phyloP scores from a whole-genome alignment of 202 grass and related monocot genomes.

The Elaeis oleifera region DNA sequence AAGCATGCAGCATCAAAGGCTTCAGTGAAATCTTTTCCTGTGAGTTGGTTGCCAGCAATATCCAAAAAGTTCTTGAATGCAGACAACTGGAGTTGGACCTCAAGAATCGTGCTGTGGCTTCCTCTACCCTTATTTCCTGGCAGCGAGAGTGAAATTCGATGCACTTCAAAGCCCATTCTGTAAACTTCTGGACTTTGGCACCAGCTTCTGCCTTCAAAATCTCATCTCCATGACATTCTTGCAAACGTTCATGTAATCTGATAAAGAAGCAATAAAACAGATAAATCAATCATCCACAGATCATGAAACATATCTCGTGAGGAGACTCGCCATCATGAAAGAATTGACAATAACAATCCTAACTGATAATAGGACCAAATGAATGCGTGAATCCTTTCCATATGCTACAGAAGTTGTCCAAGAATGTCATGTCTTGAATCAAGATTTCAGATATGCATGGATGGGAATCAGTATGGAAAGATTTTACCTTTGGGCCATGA shows the following conservation, averaged over 20 bases:
- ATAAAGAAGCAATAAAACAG: conserved; percentile 9
- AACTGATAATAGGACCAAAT: not conserved
- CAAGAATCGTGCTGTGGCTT: conserved; percentile 63
- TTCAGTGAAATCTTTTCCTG: conserved; percentile 93
- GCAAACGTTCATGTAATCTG: conserved; percentile 78
- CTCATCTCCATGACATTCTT: conserved; percentile 92
- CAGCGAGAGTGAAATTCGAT: conserved; percentile 60
- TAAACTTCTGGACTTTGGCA: conserved; percentile 89
- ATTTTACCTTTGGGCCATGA: conserved; percentile 95
- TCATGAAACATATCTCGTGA: not conserved
- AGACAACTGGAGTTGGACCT: conserved; percentile 71
- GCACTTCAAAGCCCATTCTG: conserved; percentile 92
- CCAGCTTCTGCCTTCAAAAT: conserved; percentile 87
- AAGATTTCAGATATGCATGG: not conserved
- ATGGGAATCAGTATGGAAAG: conserved; percentile 3
- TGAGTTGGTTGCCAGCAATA: conserved; percentile 80
- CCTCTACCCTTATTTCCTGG: conserved; percentile 44
- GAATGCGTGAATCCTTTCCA: not conserved
- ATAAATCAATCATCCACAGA: not conserved
- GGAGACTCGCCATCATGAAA: too few species aligned
- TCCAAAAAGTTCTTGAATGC: conserved; percentile 93
- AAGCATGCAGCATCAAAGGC: conserved; percentile 99
- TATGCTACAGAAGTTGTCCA: not conserved
- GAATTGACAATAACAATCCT: too few species aligned
- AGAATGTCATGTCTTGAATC: conserved; percentile 3